Percentiles rank a stretch among this genome's conserved stretches.
phyloP scores from a whole-genome alignment of 2,329 filamentous ascomycete species.

The Triangularia setosa region DNA sequence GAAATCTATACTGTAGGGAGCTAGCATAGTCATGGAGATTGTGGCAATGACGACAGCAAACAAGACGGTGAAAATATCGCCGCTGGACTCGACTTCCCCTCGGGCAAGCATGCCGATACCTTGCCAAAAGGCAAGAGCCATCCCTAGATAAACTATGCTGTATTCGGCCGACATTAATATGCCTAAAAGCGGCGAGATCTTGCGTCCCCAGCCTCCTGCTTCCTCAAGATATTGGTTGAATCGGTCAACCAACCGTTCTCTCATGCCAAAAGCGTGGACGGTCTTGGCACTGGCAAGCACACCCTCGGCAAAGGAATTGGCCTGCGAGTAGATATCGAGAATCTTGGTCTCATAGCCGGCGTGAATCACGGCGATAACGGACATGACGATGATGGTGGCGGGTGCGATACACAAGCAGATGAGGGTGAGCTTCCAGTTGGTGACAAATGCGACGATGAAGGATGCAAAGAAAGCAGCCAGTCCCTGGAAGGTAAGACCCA shows the following conservation, averaged over 20 bases:
- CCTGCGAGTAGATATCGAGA: constrained; percentile 40
- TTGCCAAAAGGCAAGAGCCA: constrained; percentile 50
- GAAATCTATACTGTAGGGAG: constrained; percentile 43
- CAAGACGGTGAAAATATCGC: constrained; percentile 46
- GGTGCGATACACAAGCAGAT: constrained; percentile 45
- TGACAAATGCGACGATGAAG: constrained; percentile 34
- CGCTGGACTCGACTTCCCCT: constrained; percentile 45
- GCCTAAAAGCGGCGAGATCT: constrained; percentile 42
- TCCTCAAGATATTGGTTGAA: constrained; percentile 42
- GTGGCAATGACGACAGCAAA: constrained; percentile 46
- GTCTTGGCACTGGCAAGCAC: constrained; percentile 46
- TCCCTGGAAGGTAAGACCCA: constrained; percentile 34
- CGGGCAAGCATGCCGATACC: constrained; percentile 43
- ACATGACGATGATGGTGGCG: constrained; percentile 39
- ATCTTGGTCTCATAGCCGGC: constrained; percentile 41
- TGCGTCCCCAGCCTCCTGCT: constrained; percentile 37
- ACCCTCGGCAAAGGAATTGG: constrained; percentile 46
- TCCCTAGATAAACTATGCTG: constrained; percentile 45
- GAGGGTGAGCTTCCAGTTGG: constrained; percentile 39
- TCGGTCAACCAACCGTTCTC: constrained; percentile 39
- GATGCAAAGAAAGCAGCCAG: constrained; percentile 34
- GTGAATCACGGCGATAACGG: constrained; percentile 38
- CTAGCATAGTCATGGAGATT: constrained; percentile 43
- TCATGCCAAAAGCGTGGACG: constrained; percentile 49
- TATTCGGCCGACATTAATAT: constrained; percentile 44